These are phyloP conservation scores for Rhodotorula sp. DNA, from an alignment of 1,284 basidiomycete species.

Conservation along the genomic window DNA sequence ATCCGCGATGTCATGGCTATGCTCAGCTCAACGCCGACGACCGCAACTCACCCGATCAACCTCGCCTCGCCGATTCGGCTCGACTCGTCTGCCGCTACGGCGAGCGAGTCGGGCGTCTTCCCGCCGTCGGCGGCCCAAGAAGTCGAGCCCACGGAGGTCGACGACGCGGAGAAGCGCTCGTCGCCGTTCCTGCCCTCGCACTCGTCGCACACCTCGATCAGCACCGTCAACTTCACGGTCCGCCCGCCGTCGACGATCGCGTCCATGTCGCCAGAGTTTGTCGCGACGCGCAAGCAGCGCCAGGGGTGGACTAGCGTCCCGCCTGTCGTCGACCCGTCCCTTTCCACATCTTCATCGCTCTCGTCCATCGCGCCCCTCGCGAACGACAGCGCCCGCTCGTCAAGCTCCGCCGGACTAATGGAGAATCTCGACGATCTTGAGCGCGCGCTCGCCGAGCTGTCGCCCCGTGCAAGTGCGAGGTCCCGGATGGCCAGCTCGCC, in stretches of 20 bases:
- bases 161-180: not conserved
- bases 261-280: slow-evolving; percentile 31
- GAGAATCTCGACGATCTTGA: slow-evolving; percentile 46
- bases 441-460: slow-evolving; percentile 43
- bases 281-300: slow-evolving; percentile 25
- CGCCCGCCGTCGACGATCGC: slow-evolving; percentile 31
- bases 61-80: slow-evolving; percentile 45
- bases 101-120: slow-evolving; percentile 4
- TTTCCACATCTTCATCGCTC: slow-evolving; percentile 28
- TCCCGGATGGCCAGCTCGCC: not conserved
- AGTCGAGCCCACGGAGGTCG: not conserved
- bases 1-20: slow-evolving; percentile 38
- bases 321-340: slow-evolving; percentile 24
- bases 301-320: slow-evolving; percentile 31
- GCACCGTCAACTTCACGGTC: slow-evolving; percentile 32
- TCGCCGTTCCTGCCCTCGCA: slow-evolving; percentile 24
- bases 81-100: slow-evolving; percentile 1
- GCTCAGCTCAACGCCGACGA: slow-evolving; percentile 22
- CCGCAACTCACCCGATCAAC: slow-evolving; percentile 4
- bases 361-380: slow-evolving; percentile 21
- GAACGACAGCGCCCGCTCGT: slow-evolving; percentile 23
- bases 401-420: slow-evolving; percentile 41
- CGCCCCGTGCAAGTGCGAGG: slow-evolving; percentile 29
- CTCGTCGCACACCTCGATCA: slow-evolving; percentile 23
- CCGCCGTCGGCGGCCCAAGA: not conserved